Percentiles rank a stretch among this genome's conserved stretches.
These are phyloP conservation scores for Mycena haematopus DNA, from an alignment of 768 basidiomycete species.

Conservation along the genomic window DNA sequence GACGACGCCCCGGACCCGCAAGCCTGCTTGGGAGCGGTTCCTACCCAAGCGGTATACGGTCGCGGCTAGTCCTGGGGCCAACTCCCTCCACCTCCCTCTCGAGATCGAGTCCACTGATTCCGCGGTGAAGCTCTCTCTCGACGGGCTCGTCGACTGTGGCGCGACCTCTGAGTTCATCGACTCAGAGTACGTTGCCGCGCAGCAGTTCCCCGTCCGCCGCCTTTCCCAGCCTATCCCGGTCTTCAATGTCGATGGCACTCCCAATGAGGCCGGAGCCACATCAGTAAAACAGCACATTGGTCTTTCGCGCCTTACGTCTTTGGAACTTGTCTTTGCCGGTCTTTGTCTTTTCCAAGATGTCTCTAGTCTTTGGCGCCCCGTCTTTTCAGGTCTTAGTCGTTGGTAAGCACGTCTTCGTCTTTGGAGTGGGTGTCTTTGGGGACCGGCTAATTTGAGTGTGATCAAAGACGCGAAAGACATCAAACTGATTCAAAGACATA, in stretches of 20 bases:
- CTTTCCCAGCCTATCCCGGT: neutral
- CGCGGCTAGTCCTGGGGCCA: neutral
- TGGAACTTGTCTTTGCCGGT: neutral
- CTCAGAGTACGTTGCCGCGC: too few relatives aligned
- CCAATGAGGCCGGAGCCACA: neutral
- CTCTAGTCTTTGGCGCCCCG: neutral
- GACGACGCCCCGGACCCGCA: too few relatives aligned
- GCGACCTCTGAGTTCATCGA: conserved; percentile 7
- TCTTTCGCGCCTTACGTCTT: conserved; percentile 1
- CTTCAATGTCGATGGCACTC: neutral
- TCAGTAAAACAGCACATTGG: conserved; percentile 7
- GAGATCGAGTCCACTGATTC: conserved; percentile 13
- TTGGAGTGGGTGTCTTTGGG: too few relatives aligned
- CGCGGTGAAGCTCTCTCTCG: neutral
- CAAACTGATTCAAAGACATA: too few relatives aligned
- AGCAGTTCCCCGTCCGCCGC: too few relatives aligned
- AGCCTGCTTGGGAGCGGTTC: conserved; percentile 1
- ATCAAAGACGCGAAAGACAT: too few relatives aligned
- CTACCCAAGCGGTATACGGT: conserved; percentile 4
- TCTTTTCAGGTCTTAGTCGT: too few relatives aligned
- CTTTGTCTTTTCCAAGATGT: neutral
- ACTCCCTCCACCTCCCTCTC: conserved; percentile 7
- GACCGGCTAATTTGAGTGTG: too few relatives aligned
- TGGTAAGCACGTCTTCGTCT: too few relatives aligned
- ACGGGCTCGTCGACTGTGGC: conserved; percentile 30